Percentiles rank a stretch among this genome's conserved stretches.
phyloP scores from a whole-genome alignment of 768 basidiomycete genomes.

The Suillus cothurnatus region DNA sequence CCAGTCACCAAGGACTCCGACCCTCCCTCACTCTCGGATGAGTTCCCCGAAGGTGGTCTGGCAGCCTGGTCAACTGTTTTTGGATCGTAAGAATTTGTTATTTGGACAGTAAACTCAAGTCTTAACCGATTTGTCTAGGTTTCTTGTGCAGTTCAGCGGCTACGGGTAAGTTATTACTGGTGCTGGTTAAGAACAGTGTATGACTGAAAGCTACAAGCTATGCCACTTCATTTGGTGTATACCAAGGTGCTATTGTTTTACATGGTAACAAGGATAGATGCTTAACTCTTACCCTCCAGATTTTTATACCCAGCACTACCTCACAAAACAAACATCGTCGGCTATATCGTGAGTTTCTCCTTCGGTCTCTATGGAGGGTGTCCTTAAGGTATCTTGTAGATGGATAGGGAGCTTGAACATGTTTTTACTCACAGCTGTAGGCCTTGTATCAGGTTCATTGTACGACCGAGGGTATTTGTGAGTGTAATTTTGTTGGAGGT shows the following conservation, averaged over 20 bases:
- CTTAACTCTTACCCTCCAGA: conserved; percentile 24
- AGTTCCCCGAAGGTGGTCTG: conserved; percentile 32
- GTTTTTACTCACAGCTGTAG: conserved; percentile 38
- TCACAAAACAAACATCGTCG: conserved; percentile 35
- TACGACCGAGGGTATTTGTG: conserved; percentile 59
- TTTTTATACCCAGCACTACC: conserved; percentile 40
- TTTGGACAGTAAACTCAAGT: no score
- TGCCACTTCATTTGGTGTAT: conserved; percentile 40
- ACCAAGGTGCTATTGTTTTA: conserved; percentile 33
- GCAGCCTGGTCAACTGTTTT: conserved; percentile 28
- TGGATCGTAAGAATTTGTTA: conserved; percentile 22
- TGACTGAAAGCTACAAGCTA: conserved; percentile 26
- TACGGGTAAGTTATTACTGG: conserved; percentile 27
- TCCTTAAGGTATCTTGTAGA: conserved; percentile 17
- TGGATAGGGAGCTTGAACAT: conserved; percentile 53
- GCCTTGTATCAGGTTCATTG: conserved; percentile 45
- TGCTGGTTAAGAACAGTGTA: background rate
- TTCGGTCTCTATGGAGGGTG: background rate
- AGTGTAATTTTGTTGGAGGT: conserved; percentile 9
- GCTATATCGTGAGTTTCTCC: conserved; percentile 36
- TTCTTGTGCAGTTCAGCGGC: conserved; percentile 34
- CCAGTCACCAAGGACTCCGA: background rate
- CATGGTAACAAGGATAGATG: background rate
- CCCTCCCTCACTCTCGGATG: background rate
- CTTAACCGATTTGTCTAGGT: conserved; percentile 19